Percentiles rank a stretch among this genome's conserved stretches.
phyloP scores from a whole-genome alignment of 495 filamentous ascomycete genomes.

The Durotheca rogersii region DNA sequence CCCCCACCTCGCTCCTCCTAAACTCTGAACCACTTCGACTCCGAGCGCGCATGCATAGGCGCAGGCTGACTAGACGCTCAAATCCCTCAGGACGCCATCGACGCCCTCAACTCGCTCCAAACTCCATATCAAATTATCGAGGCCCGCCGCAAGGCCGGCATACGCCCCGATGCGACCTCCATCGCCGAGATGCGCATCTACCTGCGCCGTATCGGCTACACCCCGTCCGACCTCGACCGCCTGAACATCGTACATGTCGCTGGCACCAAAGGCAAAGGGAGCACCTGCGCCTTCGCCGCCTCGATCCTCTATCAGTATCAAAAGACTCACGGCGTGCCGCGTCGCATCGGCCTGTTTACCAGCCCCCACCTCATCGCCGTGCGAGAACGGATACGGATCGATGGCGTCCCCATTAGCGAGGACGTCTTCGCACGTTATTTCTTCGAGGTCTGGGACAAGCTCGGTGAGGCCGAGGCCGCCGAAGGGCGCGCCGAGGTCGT shows the following conservation, averaged over 20 bases:
- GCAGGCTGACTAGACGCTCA: conserved; percentile 20
- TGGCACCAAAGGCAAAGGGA: conserved; percentile 93
- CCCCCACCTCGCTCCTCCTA: neutral
- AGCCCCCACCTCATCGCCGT: conserved; percentile 88
- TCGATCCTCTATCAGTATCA: conserved; percentile 52
- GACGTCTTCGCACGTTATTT: conserved; percentile 79
- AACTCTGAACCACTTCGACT: neutral
- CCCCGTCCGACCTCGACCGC: conserved; percentile 68
- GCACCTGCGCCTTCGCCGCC: conserved; percentile 67
- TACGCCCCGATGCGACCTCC: conserved; percentile 63
- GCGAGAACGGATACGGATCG: conserved; percentile 83
- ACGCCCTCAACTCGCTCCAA: conserved; percentile 85
- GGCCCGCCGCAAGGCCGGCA: conserved; percentile 67
- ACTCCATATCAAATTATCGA: conserved; percentile 80
- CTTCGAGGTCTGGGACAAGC: conserved; percentile 83
- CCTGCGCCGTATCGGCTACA: conserved; percentile 73
- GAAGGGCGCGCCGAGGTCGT: conserved; percentile 26
- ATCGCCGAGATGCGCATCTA: conserved; percentile 77
- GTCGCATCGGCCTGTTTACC: conserved; percentile 78
- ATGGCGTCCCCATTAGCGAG: conserved; percentile 72
- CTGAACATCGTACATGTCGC: conserved; percentile 82
- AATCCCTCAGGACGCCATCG: conserved; percentile 68
- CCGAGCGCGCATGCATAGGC: neutral
- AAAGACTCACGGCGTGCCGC: conserved; percentile 34
- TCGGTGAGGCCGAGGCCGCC: conserved; percentile 49